Conservation (phyloP, 768 basidiomycete genomes). For the Pleurotus cornucopiae region DNA sequence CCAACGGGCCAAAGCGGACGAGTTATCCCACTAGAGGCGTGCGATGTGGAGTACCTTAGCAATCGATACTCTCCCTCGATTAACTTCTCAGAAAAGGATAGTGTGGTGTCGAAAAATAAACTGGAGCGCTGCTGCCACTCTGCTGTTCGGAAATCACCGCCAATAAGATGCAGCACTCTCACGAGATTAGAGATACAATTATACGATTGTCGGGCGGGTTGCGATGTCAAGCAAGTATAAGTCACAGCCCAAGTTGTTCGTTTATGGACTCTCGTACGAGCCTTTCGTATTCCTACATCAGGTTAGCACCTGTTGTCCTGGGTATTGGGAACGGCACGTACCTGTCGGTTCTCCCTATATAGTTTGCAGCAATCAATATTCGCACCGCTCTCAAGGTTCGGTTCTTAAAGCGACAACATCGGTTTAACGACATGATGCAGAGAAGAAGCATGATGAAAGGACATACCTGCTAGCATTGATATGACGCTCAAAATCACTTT, state of each 20-base stretch:
- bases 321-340: neutral
- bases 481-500: conserved; percentile 95
- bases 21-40: neutral
- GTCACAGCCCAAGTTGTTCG: conserved; percentile 76
- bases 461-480: conserved; percentile 90
- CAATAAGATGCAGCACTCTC: neutral
- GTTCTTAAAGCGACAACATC: conserved; percentile 48
- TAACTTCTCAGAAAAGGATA: conserved; percentile 7
- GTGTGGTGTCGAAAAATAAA: conserved; percentile 6
- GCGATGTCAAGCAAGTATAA: conserved; percentile 1
- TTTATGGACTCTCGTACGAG: conserved; percentile 78
- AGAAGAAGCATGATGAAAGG: neutral
- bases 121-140: neutral
- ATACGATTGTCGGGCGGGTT: conserved; percentile 1
- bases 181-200: conserved; percentile 4
- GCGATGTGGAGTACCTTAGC: neutral
- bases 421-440: neutral
- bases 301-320: neutral
- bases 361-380: conserved; percentile 98
- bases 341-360: conserved; percentile 76
- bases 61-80: neutral
- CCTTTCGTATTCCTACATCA: conserved; percentile 73
- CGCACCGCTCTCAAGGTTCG: conserved; percentile 95
- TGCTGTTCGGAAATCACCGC: conserved; percentile 4
- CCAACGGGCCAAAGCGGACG: too few relatives aligned